A percentile compares a stretch with the other conserved stretches of the same genome.
These are phyloP conservation scores for Rhinocladiella similis DNA, from an alignment of 2,329 filamentous ascomycete species.

Conservation along the genomic window DNA sequence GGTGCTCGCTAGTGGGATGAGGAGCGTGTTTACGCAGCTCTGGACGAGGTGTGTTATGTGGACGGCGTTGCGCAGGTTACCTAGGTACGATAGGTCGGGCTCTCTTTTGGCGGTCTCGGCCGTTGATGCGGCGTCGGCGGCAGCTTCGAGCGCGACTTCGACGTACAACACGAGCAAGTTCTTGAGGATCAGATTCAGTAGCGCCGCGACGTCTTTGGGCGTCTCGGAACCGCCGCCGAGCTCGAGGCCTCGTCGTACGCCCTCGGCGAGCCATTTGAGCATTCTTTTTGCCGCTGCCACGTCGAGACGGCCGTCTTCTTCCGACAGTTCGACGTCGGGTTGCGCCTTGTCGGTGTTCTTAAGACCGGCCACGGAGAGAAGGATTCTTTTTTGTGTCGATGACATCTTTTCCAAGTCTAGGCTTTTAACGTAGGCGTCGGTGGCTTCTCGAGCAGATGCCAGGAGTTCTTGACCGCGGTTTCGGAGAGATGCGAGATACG, in stretches of 20 bases:
- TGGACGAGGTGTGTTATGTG: slow-evolving; percentile 92
- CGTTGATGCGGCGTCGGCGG: slow-evolving; percentile 71
- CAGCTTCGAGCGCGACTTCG: slow-evolving; percentile 65
- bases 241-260: slow-evolving; percentile 85
- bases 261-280: slow-evolving; percentile 96
- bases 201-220: slow-evolving; percentile 85
- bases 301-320: slow-evolving; percentile 82
- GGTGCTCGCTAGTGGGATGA: slow-evolving; percentile 83
- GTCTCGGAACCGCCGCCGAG: slow-evolving; percentile 85
- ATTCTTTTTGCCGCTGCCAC: slow-evolving; percentile 92
- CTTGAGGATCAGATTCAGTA: slow-evolving; percentile 78
- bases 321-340: slow-evolving; percentile 85
- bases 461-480: slow-evolving; percentile 88
- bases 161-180: slow-evolving; percentile 84
- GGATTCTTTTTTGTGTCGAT: slow-evolving; percentile 82
- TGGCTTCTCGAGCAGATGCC: slow-evolving; percentile 74
- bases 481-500: slow-evolving; percentile 88
- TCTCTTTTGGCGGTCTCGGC: slow-evolving; percentile 80
- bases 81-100: slow-evolving; percentile 83
- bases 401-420: slow-evolving; percentile 88
- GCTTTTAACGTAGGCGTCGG: slow-evolving; percentile 74
- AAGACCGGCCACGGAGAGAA: slow-evolving; percentile 84
- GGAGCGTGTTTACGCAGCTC: slow-evolving; percentile 84
- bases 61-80: slow-evolving; percentile 75
- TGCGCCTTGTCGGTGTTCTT: slow-evolving; percentile 69